phyloP scores from a whole-genome alignment of 2,329 filamentous ascomycete species.

The Botrytis sinoallii region DNA sequence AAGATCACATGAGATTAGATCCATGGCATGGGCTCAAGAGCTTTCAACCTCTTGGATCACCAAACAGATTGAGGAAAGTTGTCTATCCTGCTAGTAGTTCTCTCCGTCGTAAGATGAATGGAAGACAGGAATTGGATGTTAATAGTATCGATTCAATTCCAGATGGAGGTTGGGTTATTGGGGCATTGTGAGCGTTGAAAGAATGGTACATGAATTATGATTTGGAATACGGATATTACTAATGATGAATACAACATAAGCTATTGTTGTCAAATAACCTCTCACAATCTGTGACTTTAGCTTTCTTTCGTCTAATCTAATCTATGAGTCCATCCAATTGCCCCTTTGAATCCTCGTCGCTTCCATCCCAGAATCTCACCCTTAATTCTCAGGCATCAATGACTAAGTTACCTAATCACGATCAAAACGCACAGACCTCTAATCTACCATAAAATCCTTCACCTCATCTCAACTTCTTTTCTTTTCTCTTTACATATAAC shows the following conservation, averaged over 20 bases:
- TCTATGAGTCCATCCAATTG: not conserved
- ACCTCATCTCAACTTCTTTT: not conserved
- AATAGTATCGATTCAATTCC: constrained; percentile 42
- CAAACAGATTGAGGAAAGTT: constrained; percentile 42
- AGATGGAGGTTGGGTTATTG: constrained; percentile 17
- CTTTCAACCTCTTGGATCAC: constrained; percentile 42
- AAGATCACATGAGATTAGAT: constrained; percentile 44
- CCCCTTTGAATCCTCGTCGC: not conserved
- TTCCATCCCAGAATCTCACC: not conserved
- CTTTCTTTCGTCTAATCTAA: not conserved
- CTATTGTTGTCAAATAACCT: not conserved
- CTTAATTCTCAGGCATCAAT: not conserved
- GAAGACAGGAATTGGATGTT: constrained; percentile 39
- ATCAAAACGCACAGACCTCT: not conserved
- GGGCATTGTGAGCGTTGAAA: not conserved
- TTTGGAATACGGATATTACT: not conserved
- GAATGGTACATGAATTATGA: not conserved
- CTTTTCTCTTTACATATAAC: constrained; percentile 16
- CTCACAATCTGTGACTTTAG: not conserved
- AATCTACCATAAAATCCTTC: constrained; percentile 12
- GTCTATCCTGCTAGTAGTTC: constrained; percentile 41
- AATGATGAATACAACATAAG: not conserved
- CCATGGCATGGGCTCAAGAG: constrained; percentile 43
- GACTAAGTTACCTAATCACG: not conserved
- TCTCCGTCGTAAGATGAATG: constrained; percentile 41